Conservation (phyloP, 495 filamentous ascomycete species). For the Podospora anserina region DNA sequence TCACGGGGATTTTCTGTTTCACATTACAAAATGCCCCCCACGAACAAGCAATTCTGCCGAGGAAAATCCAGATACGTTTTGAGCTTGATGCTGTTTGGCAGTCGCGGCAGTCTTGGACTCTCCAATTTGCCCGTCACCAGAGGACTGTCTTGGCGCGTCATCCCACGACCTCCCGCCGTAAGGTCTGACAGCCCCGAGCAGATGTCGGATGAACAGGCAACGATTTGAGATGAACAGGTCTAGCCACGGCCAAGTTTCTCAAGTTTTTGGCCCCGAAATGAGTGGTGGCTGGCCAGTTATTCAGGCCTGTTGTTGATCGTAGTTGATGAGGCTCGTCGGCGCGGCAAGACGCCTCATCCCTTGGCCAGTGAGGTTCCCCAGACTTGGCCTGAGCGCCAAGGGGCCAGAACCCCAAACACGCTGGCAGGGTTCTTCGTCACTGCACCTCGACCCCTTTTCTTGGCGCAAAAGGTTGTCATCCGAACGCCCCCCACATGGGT, state of each 20-base stretch:
- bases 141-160: not conserved
- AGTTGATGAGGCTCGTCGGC: not conserved
- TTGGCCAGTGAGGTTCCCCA: constrained; percentile 8
- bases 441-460: constrained; percentile 1
- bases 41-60: constrained; percentile 2
- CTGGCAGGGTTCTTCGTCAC: not conserved
- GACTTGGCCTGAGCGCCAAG: constrained; percentile 12
- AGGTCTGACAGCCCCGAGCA: not conserved
- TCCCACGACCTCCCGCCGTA: not conserved
- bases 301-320: not conserved
- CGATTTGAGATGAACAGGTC: not conserved
- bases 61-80: not conserved
- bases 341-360: not conserved
- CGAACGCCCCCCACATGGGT: not conserved
- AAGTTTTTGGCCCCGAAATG: not conserved
- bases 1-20: not conserved
- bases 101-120: not conserved
- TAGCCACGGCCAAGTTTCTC: not conserved
- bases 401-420: constrained; percentile 3
- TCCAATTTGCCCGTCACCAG: not conserved
- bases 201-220: not conserved
- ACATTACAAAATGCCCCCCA: not conserved
- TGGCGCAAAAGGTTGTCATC: not conserved
- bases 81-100: constrained; percentile 1
- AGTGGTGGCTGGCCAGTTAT: not conserved